A percentile compares a stretch with the other conserved stretches of the same genome.
phyloP scores from a whole-genome alignment of 345 rosid genomes.

The Populus nigra region DNA sequence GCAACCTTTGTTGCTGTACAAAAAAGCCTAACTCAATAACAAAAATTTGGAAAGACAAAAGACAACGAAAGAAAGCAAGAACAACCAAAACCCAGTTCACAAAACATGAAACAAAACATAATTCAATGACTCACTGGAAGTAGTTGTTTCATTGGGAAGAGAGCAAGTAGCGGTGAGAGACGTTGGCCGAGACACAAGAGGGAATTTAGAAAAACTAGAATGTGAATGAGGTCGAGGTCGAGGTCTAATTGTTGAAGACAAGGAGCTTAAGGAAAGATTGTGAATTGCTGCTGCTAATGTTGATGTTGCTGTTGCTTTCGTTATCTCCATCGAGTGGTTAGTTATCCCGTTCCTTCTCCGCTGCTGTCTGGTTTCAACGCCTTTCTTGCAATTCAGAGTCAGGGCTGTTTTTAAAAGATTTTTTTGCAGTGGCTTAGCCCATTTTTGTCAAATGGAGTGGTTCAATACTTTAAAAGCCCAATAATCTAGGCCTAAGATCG shows the following conservation, averaged over 20 bases:
- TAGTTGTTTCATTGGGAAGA: conserved; percentile 28
- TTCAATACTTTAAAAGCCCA: too few relatives aligned
- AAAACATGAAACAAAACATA: neutral
- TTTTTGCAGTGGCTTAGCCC: too few relatives aligned
- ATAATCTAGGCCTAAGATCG: too few relatives aligned
- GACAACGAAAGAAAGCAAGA: neutral
- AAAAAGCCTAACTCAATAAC: neutral
- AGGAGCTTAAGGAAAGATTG: conserved; percentile 3
- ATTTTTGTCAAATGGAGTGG: too few relatives aligned
- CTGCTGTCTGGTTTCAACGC: neutral
- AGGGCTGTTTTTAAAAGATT: neutral
- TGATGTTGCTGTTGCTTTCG: neutral
- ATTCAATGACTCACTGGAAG: conserved; percentile 27
- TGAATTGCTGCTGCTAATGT: neutral
- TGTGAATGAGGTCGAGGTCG: neutral
- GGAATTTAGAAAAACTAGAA: conserved; percentile 8
- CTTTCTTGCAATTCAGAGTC: neutral
- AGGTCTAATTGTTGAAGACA: neutral
- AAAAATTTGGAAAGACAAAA: neutral
- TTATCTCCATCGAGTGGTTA: conserved; percentile 7
- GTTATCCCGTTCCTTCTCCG: neutral
- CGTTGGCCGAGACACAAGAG: neutral
- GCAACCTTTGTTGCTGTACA: conserved; percentile 29
- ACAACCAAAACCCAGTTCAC: neutral
- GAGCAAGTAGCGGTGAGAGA: conserved; percentile 25